Percentiles rank a stretch among this genome's conserved stretches.
These are phyloP conservation scores for Gracilaria vermiculophylla DNA, from an alignment of 23 red algal genomes.

Conservation along the genomic window DNA sequence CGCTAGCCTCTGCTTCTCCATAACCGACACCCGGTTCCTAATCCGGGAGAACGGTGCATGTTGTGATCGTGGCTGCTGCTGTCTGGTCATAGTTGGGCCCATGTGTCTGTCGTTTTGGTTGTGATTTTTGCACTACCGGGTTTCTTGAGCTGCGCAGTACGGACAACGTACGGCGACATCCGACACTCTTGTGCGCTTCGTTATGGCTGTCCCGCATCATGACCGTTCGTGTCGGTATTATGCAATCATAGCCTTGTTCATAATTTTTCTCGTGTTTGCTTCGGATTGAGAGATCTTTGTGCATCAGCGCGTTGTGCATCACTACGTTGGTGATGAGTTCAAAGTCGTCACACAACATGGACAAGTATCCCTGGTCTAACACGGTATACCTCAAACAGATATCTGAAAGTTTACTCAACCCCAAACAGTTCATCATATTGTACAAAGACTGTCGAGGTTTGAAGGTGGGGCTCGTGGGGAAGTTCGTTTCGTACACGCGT, in stretches of 20 bases:
- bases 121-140: background rate
- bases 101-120: background rate
- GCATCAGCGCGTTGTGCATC: background rate
- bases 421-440: slow-evolving; percentile 8
- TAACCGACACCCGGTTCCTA: background rate
- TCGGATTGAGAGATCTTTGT: background rate
- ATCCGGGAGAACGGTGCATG: background rate
- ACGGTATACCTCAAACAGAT: background rate
- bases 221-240: too few relatives aligned
- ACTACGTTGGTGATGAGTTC: too few relatives aligned
- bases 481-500: background rate
- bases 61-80: background rate
- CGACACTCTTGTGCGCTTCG: background rate
- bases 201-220: slow-evolving; percentile 3
- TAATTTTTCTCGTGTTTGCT: background rate
- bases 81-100: background rate
- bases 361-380: background rate
- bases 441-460: slow-evolving; percentile 20
- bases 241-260: too few relatives aligned
- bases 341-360: background rate
- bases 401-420: background rate
- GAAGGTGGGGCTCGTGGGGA: slow-evolving; percentile 5
- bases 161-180: background rate
- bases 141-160: background rate
- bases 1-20: background rate